A percentile compares a stretch with the other conserved stretches of the same genome.
These are phyloP conservation scores for Elaeagnus macrophylla DNA, from an alignment of 306 rosid genomes.

Conservation along the genomic window DNA sequence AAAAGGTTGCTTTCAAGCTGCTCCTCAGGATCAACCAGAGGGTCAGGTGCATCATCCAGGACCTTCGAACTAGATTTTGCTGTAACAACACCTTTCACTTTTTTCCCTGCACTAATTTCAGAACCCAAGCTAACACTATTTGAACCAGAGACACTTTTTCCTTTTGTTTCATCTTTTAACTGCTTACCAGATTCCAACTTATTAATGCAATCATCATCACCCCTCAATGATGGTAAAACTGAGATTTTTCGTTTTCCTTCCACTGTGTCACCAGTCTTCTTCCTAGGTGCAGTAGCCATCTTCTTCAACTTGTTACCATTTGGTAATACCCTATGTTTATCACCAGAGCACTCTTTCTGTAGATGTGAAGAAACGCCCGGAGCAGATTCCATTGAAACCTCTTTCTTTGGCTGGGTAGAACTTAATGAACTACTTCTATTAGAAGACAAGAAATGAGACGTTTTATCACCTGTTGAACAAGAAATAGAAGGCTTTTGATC, in stretches of 20 bases:
- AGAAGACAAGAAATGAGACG: slow-evolving; percentile 39
- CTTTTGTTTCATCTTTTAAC: slow-evolving; percentile 39
- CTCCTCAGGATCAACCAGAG: slow-evolving; percentile 26
- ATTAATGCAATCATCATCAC: slow-evolving; percentile 22
- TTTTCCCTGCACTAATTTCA: slow-evolving; percentile 36
- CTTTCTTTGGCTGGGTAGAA: slow-evolving; percentile 30
- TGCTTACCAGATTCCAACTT: slow-evolving; percentile 34
- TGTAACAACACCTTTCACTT: slow-evolving; percentile 33
- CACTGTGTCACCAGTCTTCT: slow-evolving; percentile 35
- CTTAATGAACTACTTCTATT: slow-evolving; percentile 30
- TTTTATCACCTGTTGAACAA: slow-evolving; percentile 31
- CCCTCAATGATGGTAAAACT: slow-evolving; percentile 34
- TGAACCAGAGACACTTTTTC: slow-evolving; percentile 30
- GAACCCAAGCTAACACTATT: slow-evolving; percentile 27
- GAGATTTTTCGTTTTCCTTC: slow-evolving; percentile 34
- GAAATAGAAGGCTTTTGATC: slow-evolving; percentile 37
- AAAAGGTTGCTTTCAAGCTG: slow-evolving; percentile 29
- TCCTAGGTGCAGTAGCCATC: slow-evolving; percentile 40
- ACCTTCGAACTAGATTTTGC: slow-evolving; percentile 30
- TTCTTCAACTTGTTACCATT: slow-evolving; percentile 48
- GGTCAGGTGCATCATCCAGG: slow-evolving; percentile 23
- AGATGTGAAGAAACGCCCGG: slow-evolving; percentile 7
- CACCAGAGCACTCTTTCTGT: slow-evolving; percentile 21
- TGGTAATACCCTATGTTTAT: slow-evolving; percentile 32
- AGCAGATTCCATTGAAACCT: slow-evolving; percentile 25